Base-by-base conservation (phyloP, 805 yeast species). In the Candida montana region DNA sequence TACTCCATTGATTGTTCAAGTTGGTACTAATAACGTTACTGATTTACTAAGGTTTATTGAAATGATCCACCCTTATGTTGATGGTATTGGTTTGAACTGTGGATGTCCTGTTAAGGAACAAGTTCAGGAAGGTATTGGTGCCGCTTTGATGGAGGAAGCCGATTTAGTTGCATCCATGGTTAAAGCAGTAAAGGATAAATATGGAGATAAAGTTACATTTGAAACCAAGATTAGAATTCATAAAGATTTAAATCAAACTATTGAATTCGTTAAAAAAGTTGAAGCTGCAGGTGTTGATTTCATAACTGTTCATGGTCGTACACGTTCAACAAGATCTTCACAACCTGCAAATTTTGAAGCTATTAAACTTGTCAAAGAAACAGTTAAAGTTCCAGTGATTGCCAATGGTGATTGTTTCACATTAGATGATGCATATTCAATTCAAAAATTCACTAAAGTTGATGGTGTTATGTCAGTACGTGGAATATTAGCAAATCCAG, bases 21-120 rank as follows among this genome's bases (percentile, higher is more conserved):
- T 91, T 15, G 99, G 98, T 4, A 82, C 83, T 11, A 86, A 86
- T 54, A 90, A 88, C 58, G 84, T 81, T 4, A 75, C 79, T 10
- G 98, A 93, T 61, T 65, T 93, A 39, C 59, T 85, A 19, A 72
- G 91, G 45, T 88, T 91, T 57, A 88, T 87, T 4, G 88, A 84
- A 40, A 80, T 93, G 89, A 78, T 90, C n/a, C 76, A 76, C 44
- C 96, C 96, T 0, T 87, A 78, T 57, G 90, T 86, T 35, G 97
- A 91, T 63, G 99, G 95, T 0, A 79, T 93, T 32, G 97, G 98
- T 0, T 71, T 93, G 44, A 93, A 93, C 67, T 93, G 98, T 63
- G 99, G 99, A 0, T 93, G 99, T 64, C 99, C 99, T 1, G 89
- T 93, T 39, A 83, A 82, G 48, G 98, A 91, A 49, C 98, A 93